Evolutionary conservation across 2,329 filamentous ascomycete genomes (phyloP).

Genomic region (Leptographium flavum): DNA sequence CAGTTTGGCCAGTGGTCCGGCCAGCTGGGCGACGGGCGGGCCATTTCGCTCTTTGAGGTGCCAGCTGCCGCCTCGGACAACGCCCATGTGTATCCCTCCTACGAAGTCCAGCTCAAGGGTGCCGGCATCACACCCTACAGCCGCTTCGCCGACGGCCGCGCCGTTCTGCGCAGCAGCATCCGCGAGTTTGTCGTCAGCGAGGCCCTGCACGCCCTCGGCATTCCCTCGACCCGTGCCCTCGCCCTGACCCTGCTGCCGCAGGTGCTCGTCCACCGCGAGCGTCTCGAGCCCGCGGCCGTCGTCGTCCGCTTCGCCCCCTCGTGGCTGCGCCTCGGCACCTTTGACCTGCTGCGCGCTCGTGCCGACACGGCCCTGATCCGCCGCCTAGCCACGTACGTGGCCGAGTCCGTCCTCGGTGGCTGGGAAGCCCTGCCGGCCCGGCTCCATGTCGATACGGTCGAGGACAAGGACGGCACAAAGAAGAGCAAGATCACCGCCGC

Average conservation of each 20-base stretch:
- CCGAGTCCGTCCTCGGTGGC: slow-evolving; percentile 74
- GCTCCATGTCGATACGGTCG: slow-evolving; percentile 14
- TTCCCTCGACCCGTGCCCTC: slow-evolving; percentile 77
- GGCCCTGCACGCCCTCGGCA: slow-evolving; percentile 67
- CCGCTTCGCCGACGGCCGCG: slow-evolving; percentile 89
- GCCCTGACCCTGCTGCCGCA: slow-evolving; percentile 66
- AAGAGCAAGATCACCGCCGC: no score
- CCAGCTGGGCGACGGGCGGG: slow-evolving; percentile 85
- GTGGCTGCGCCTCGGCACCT: slow-evolving; percentile 90
- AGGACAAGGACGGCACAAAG: no score
- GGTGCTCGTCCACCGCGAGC: slow-evolving; percentile 61
- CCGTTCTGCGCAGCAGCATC: slow-evolving; percentile 83
- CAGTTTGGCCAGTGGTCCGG: slow-evolving; percentile 83
- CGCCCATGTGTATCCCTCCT: slow-evolving; percentile 39
- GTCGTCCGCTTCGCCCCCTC: slow-evolving; percentile 81
- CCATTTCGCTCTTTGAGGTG: slow-evolving; percentile 85
- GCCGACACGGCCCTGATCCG: slow-evolving; percentile 65
- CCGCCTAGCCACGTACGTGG: slow-evolving; percentile 65
- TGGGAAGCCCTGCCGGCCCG: slow-evolving; percentile 70
- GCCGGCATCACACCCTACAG: slow-evolving; percentile 90
- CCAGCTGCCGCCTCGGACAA: slow-evolving; percentile 40
- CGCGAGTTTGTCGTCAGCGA: slow-evolving; percentile 90
- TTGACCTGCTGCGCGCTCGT: slow-evolving; percentile 75
- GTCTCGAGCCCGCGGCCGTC: slow-evolving; percentile 77
- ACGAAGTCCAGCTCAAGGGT: slow-evolving; percentile 89